Evolutionary conservation across 352 stramenopile species (phyloP).

Genomic region (Globisporangium abappressorium): DNA sequence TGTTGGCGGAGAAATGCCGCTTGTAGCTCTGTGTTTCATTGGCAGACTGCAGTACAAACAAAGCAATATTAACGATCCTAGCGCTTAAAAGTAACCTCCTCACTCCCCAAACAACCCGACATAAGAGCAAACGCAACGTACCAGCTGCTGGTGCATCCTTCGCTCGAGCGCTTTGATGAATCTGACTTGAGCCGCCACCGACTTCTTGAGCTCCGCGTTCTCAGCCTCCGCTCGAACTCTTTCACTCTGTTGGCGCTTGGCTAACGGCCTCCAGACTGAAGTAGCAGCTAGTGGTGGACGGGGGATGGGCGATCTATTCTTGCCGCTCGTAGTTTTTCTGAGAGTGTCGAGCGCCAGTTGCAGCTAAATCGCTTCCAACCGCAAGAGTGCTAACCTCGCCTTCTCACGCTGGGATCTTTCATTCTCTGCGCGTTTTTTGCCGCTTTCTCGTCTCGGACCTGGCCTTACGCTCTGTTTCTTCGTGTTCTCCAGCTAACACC

Average conservation of each 20-base stretch:
- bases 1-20: background rate
- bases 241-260: conserved; percentile 33
- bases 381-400: background rate
- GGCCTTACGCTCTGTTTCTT: background rate
- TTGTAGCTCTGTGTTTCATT: conserved; percentile 27
- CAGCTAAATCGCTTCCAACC: background rate
- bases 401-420: background rate
- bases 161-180: conserved; percentile 41
- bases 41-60: conserved; percentile 18
- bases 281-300: background rate
- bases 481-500: too few species aligned
- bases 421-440: background rate
- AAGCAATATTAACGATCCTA: too few species aligned
- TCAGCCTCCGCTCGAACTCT: conserved; percentile 34
- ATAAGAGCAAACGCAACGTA: background rate
- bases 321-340: background rate
- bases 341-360: background rate
- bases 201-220: conserved; percentile 37
- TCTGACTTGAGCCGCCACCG: conserved; percentile 40
- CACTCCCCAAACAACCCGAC: too few species aligned
- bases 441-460: background rate
- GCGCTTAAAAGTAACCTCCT: too few species aligned
- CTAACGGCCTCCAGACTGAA: conserved; percentile 33
- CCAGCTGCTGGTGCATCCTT: conserved; percentile 29
- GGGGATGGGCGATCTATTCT: background rate